Evolutionary conservation across 192 early-diverging fungal species (phyloP), one percentile per base, ranked within the genome.

Genomic region (Spizellomyces punctatus): DNA sequence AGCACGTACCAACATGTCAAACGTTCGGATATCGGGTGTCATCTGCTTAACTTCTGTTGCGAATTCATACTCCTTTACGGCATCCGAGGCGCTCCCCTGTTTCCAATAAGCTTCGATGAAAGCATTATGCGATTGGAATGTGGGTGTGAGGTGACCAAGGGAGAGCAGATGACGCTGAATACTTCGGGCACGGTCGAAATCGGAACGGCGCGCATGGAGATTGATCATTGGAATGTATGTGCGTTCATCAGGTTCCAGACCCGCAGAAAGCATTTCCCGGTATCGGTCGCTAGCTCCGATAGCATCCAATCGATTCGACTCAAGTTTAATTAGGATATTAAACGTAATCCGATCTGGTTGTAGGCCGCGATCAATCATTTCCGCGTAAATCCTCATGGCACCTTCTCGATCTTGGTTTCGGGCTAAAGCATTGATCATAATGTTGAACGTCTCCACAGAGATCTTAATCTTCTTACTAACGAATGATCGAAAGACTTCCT

Each of bases 1-100:
- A 6, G 56, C 74, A 8, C 78, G 78, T 48, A 80, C 64, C 12
- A 80, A 55, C 45, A 80, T 77, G 67, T 80, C 78, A 52, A 64
- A 80, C 16, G 78, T 78, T 22, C 55, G n/a, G 8, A 74, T 52
- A 45, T 80, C 72, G 9, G 78, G 70, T 41, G 7, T 19, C 17
- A 60, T 67, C 6, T 41, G 6, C 44, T 43, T 21, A 16, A 46
- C 64, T 27, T 41, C 64, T 5, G 61, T 64, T 6, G 66, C 64
- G n/a, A 52, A 58, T 9, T 7, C 10, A 46, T 55, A 69, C 54
- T 75, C 64, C 5, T 48, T 27, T 16, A 43, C 60, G 42, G 66
- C 65, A 9, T 46, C 59, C 12, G 14, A 44, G 5, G 42, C 12
- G 5, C 57, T 48, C 6, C 64, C 63, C 41, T 27, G 10, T 44